Base-by-base conservation (phyloP, 2,329 filamentous ascomycete genomes). In the Botrytis porri region DNA sequence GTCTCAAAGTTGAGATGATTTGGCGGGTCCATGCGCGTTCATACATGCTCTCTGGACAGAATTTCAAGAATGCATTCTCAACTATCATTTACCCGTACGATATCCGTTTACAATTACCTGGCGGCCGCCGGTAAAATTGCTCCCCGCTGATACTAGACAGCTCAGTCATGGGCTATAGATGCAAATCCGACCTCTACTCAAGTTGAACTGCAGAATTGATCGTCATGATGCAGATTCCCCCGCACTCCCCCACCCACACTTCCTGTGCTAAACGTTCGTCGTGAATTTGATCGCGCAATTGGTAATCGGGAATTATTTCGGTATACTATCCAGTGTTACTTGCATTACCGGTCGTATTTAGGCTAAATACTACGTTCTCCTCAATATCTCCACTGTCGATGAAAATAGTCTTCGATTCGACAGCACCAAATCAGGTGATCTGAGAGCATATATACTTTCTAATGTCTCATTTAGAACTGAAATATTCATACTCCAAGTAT, bases 341-440 rank as follows among this genome's bases (percentile, higher is more conserved):
- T 62, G 60, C 37, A 48, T 18, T 18, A 4, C 37, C 16, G n/a
- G 14, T 39, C 4, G 4, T 41, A 43, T 43, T 60, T n/a, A 69
- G 66, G 25, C 66, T 69, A n/a, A 67, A 41, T 8, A 9, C 7
- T 16, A n/a, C 35, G 8, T 61, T 32, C 54, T 61, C 51, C 48
- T 43, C 54, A n/a, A 16, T 61, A n/a, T 54, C 51, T 39, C 66
- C 66, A 25, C 66, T 61, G 37, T 69, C n/a, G 54, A 45, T 60
- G 37, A 25, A 35, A 9, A 32, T 8, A 10, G 35, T 10, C 39
- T 29, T 39, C 62, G 8, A 61, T 43, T 32, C n/a, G 22, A 37
- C 48, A 3, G 16, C 48, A 54, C 48, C 48, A 54, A 54, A 16
- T 54, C 25, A 54, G 48, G n/a, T 25, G 25, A n/a, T 18, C 25